phyloP scores from a whole-genome alignment of 768 basidiomycete genomes.

The Kwoniella dendrophila region DNA sequence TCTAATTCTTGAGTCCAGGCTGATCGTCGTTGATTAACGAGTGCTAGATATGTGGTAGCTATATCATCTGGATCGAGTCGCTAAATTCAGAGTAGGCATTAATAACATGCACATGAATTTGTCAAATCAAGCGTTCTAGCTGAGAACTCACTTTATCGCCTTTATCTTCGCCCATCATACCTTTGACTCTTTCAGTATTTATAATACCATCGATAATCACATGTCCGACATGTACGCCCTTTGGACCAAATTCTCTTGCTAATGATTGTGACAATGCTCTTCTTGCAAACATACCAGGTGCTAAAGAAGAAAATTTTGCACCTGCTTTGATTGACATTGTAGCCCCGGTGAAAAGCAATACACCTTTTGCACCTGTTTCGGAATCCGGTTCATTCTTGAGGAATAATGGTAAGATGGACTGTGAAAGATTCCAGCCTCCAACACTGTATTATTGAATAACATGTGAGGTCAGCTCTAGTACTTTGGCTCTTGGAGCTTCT shows the following conservation, averaged over 20 bases:
- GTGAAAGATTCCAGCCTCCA: conserved; percentile 45
- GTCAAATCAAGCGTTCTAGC: not conserved
- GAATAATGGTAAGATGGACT: conserved; percentile 34
- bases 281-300: conserved; percentile 47
- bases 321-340: conserved; percentile 45
- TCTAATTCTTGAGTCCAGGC: conserved; percentile 54
- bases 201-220: conserved; percentile 48
- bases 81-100: conserved; percentile 7
- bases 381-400: conserved; percentile 19
- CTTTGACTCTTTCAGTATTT: conserved; percentile 34
- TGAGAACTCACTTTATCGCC: conserved; percentile 26
- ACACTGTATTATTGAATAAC: too few relatives aligned
- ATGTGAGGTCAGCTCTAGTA: too few relatives aligned
- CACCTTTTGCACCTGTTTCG: conserved; percentile 22
- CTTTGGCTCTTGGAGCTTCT: too few relatives aligned
- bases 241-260: conserved; percentile 52
- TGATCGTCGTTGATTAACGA: conserved; percentile 41
- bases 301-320: conserved; percentile 32
- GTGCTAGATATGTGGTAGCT: conserved; percentile 38
- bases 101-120: not conserved
- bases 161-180: conserved; percentile 32
- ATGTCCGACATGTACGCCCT: conserved; percentile 55
- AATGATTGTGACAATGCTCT: conserved; percentile 46
- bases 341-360: conserved; percentile 49
- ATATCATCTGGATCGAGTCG: conserved; percentile 40